Percentiles rank a stretch among this genome's conserved stretches.
These are phyloP conservation scores for Adansonia gregorii DNA, from an alignment of 441 rosid species.

Conservation along the genomic window DNA sequence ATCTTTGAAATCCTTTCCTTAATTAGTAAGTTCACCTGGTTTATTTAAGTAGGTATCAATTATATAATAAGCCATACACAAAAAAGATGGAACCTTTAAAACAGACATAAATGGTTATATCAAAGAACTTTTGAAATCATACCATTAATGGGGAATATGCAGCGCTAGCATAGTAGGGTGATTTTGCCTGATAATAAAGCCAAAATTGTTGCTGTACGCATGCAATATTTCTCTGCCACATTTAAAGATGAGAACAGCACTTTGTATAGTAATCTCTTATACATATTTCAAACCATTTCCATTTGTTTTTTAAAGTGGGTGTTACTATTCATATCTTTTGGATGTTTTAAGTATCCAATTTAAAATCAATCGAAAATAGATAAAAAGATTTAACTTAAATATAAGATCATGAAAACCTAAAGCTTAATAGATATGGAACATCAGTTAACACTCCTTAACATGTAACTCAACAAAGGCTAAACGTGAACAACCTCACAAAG, in stretches of 20 bases:
- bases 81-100: not conserved
- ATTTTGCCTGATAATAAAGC: not conserved
- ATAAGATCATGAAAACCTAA: no score
- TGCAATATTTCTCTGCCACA: not conserved
- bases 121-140: not conserved
- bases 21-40: not conserved
- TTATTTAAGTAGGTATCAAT: not conserved
- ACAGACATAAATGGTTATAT: not conserved
- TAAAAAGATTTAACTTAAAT: no score
- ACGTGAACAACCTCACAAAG: no score
- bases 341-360: no score
- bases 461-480: no score
- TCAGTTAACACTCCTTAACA: no score
- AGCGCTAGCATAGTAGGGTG: not conserved
- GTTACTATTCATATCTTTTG: no score
- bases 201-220: not conserved
- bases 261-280: not conserved
- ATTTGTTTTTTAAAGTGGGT: no score
- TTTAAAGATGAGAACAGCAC: not conserved
- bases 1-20: not conserved
- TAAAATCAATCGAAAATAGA: no score
- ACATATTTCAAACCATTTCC: not conserved
- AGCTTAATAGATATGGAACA: no score
- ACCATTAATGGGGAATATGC: not conserved
- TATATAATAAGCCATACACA: not conserved